These are phyloP conservation scores for Hypsizygus ulmarius DNA, from an alignment of 1,284 basidiomycete species.

Conservation along the genomic window DNA sequence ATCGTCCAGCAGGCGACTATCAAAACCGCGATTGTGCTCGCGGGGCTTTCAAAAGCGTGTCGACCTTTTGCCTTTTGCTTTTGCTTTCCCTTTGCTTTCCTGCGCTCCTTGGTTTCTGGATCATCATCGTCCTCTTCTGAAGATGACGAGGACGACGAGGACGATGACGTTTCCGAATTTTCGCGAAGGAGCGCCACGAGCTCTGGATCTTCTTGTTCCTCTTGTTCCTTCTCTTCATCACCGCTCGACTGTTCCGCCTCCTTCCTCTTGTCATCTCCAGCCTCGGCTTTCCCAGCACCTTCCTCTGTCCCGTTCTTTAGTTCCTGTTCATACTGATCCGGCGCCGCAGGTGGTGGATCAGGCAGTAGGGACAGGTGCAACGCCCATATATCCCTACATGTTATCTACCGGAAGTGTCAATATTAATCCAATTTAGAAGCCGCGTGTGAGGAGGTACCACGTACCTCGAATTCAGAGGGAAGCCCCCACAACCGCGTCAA, in stretches of 20 bases:
- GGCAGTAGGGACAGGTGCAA: slow-evolving; percentile 68
- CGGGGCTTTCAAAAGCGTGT: slow-evolving; percentile 48
- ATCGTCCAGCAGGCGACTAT: slow-evolving; percentile 76
- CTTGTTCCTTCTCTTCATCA: slow-evolving; percentile 24
- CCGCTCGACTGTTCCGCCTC: slow-evolving; percentile 22
- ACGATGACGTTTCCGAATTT: slow-evolving; percentile 49
- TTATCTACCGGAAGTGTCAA: slow-evolving; percentile 42
- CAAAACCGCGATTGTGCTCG: slow-evolving; percentile 63
- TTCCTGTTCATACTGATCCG: slow-evolving; percentile 46
- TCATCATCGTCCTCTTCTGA: slow-evolving; percentile 32
- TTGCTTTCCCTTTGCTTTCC: slow-evolving; percentile 17
- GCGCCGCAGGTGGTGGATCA: slow-evolving; percentile 59
- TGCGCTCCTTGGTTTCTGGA: slow-evolving; percentile 12
- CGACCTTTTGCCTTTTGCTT: slow-evolving; percentile 12
- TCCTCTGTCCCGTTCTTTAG: slow-evolving; percentile 12
- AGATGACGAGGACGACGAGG: slow-evolving; percentile 37
- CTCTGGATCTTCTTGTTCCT: slow-evolving; percentile 41
- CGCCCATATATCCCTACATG: slow-evolving; percentile 82
- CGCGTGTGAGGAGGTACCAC: slow-evolving; percentile 17
- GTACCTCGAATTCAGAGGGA: slow-evolving; percentile 78
- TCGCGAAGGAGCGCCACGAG: slow-evolving; percentile 53
- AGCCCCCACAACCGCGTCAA: slow-evolving; percentile 66
- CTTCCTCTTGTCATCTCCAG: slow-evolving; percentile 1
- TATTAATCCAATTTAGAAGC: slow-evolving; percentile 8
- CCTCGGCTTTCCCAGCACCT: background rate